Evolutionary conservation across 2,329 filamentous ascomycete genomes (phyloP), one percentile per base, ranked within the genome.

Genomic region (Aspergillus niger): DNA sequence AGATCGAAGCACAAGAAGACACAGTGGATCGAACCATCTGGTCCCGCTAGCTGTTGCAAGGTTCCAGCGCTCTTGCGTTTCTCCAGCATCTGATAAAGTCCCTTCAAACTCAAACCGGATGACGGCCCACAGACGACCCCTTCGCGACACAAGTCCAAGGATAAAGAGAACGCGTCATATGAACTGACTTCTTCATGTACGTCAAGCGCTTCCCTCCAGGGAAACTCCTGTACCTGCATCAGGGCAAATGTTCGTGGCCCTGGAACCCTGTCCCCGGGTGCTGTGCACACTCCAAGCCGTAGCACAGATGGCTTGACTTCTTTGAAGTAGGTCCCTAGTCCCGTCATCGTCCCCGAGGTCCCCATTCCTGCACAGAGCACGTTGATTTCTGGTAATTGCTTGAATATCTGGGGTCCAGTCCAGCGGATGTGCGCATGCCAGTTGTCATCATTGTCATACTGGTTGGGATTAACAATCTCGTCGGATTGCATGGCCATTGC

Each of bases 1-100:
- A 88, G 64, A 59, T 89, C 86, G 59, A 85, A 87, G 72, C 85
- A 88, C 3, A 87, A 70, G 69, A 88, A 88, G 0, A 85, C 84
- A 49, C 82, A 85, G 61, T 82, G 77, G 2, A 83, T 75, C 53
- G 79, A 73, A 1, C 82, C 82, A 32, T 81, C 76, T 0, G 74
- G 69, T 0, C 79, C 80, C 0, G 78, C 75, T 1, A 86, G 70
- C 8, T 81, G 74, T 0, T 69, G 38, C 11, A 86, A 70, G 0
- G 74, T 80, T 0, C 79, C 81, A 0, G 75, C 76, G 0, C 69
- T 65, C 65, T 85, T 85, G 15, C 76, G 75, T 61, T 80, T 82
- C 55, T 80, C 76, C 1, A 87, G 67, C 63, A 82, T 80, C 44
- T 84, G 77, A 62, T 79, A 80, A 3, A 84, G 69, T 10, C 86